Evolutionary conservation across 164 flowering plant genomes (phyloP), one percentile per base, ranked within the genome.

Genomic region (Cinnamomum chago): DNA sequence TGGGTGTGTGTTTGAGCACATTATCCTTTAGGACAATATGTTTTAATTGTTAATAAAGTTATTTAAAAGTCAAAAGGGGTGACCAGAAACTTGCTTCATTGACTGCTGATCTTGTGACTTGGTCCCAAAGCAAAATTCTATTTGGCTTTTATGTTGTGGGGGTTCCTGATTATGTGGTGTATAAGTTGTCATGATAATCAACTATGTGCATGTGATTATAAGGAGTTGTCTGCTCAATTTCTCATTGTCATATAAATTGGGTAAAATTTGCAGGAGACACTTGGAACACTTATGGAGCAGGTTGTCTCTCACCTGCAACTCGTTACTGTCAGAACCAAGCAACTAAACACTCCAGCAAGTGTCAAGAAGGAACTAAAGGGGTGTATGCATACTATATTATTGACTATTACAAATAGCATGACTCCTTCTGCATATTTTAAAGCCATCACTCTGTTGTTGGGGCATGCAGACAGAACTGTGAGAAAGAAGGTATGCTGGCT

Each of bases 231-330:
- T 13, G 22, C 25, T 71, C 13, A 58, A 60, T 58, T 52, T 24
- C 20, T 25, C 15, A 62, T 30, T 22, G 5, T 15, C 15, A 40
- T 28, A 68, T 65, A 6, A 40, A 13, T 58, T 65, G 6, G 55
- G 18, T 71, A 62, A 20, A 24, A 30, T 82, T 60, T 83, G 47
- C 93, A 95, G 97, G 70, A 35, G 67, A 79, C 76, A 55, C 86
- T 90, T 67, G 88, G 85, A 80, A 89, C 76, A 50, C 86, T 95
- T 60, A 81, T 93, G 96, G 95, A 89, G 84, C 85, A 83, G 77
- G 85, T 86, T 79, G 80, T 88, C 72, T 73, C 40, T 66, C 80
- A 84, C 69, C 73, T 76, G 64, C 88, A 86, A 75, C 73, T 79
- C 73, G 73, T 83, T 27, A 84, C 82, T 68, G 79, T 76, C 27